Evolutionary conservation across 352 stramenopile genomes (phyloP), one percentile per base, ranked within the genome.

Genomic region (Pilasporangium apinafurcum): DNA sequence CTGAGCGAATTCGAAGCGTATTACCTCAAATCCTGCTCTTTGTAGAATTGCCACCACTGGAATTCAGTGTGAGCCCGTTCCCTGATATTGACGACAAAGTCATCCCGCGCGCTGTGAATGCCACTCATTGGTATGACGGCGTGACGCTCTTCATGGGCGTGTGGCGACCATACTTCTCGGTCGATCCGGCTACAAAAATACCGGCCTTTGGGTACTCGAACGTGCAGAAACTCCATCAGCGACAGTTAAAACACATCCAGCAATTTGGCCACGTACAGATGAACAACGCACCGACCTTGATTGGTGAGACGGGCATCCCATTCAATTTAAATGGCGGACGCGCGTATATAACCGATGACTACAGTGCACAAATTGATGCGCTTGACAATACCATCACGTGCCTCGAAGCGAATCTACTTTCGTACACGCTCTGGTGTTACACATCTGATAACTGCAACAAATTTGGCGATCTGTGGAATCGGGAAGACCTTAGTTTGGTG

Each of bases 361-460:
- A 80, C 50, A 47, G 44, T 12, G 57, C 51, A 1, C 69, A 84
- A 34, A 48, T 60, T n/a, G 65, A 71, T 16, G 80, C 79, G n/a
- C 42, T 93, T 36, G 66, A 91, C 62, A 69, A 82, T 47, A 92
- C 79, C 9, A 74, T 95, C 24, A 53, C 60, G 36, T 76, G 64
- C 16, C 53, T 95, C 14, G 83, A 95, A 46, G 64, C 66, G 21
- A 85, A 80, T 37, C 29, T 90, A 46, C 47, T 92, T 10, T 86
- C 65, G 36, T 97, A 90, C 54, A 95, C 84, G 30, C 52, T 96
- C 14, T 97, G 86, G 88, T 93, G 79, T 43, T 97, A 97, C 67
- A 73, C 80, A 25, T 69, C 82, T 7, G 60, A 79, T 35, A 94
- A 95, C 48, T 70, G 44, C 44, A 82, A 94, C 59, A 43, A 62